Evolutionary conservation across 495 filamentous ascomycete genomes (phyloP).

Genomic region (Hyaloscypha variabilis): DNA sequence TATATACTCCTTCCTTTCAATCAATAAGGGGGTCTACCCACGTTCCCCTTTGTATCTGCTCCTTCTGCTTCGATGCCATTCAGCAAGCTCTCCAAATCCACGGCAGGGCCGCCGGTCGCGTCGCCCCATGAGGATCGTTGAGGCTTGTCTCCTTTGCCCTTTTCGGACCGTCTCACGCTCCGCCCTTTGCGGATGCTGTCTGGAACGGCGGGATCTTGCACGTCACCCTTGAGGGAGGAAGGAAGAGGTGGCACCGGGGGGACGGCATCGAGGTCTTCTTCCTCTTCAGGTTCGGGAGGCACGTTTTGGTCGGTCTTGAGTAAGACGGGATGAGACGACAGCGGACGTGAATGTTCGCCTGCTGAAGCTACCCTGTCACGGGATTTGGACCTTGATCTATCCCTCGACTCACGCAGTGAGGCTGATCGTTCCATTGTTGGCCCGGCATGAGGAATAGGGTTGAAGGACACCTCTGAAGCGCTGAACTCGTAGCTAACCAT

Average conservation of each 20-base stretch:
- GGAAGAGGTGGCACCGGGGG: slow-evolving; percentile 33
- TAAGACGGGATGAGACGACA: slow-evolving; percentile 46
- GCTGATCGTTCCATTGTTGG: slow-evolving; percentile 27
- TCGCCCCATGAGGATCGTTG: slow-evolving; percentile 22
- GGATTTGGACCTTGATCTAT: slow-evolving; percentile 36
- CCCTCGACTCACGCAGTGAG: slow-evolving; percentile 20
- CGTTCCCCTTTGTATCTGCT: slow-evolving; percentile 25
- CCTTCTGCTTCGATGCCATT: slow-evolving; percentile 29
- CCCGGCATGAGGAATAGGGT: slow-evolving; percentile 31
- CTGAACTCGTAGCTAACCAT: slow-evolving; percentile 59
- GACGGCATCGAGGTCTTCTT: slow-evolving; percentile 27
- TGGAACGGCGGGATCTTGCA: slow-evolving; percentile 36
- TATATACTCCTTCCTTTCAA: not conserved
- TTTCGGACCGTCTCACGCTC: slow-evolving; percentile 17
- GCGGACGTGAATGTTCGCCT: slow-evolving; percentile 41
- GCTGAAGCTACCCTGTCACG: slow-evolving; percentile 34
- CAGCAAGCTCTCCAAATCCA: slow-evolving; percentile 31
- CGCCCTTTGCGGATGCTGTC: slow-evolving; percentile 23
- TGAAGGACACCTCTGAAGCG: slow-evolving; percentile 55
- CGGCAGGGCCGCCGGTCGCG: not conserved
- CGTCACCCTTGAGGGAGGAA: slow-evolving; percentile 20
- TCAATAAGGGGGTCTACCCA: slow-evolving; percentile 32
- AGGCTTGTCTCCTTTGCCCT: slow-evolving; percentile 1
- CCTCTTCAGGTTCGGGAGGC: slow-evolving; percentile 23
- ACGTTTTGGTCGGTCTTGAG: slow-evolving; percentile 17